phyloP scores from a whole-genome alignment of 2,329 filamentous ascomycete species.

The Dactylellina drechsleri region DNA sequence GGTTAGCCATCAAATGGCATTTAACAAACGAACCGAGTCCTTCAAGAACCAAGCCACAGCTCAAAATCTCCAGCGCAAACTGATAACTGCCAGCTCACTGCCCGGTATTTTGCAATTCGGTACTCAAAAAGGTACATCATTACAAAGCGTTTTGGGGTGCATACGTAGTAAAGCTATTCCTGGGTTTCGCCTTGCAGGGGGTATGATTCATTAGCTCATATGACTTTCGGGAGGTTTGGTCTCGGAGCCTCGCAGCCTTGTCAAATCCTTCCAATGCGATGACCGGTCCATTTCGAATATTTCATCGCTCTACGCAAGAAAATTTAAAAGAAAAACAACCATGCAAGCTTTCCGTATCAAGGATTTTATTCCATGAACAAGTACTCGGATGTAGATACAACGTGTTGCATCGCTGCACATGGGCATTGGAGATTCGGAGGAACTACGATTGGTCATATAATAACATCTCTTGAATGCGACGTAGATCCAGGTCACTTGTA shows the following conservation, averaged over 20 bases:
- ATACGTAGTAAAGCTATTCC: slow-evolving; percentile 8
- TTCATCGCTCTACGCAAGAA: too few relatives aligned
- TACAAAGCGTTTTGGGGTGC: background rate
- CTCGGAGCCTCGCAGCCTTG: slow-evolving; percentile 21
- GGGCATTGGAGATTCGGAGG: background rate
- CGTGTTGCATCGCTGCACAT: background rate
- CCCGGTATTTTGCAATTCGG: slow-evolving; percentile 2
- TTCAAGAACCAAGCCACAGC: background rate
- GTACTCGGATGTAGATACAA: slow-evolving; percentile 26
- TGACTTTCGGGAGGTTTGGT: slow-evolving; percentile 10
- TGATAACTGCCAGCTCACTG: slow-evolving; percentile 4
- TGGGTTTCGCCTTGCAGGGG: slow-evolving; percentile 11
- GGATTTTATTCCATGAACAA: background rate
- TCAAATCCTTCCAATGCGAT: slow-evolving; percentile 25
- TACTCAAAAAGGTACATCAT: background rate
- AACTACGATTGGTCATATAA: slow-evolving; percentile 18
- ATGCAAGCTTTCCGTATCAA: background rate
- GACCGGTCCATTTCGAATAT: too few relatives aligned
- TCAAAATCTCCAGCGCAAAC: background rate
- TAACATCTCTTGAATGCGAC: too few relatives aligned
- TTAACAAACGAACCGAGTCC: background rate
- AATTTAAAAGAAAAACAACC: background rate
- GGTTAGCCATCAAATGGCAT: too few relatives aligned
- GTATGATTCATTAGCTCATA: slow-evolving; percentile 41
- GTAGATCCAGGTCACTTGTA: too few relatives aligned